Evolutionary conservation across 1,284 basidiomycete species (phyloP).

Genomic region (Cryptococcus wingfieldii): DNA sequence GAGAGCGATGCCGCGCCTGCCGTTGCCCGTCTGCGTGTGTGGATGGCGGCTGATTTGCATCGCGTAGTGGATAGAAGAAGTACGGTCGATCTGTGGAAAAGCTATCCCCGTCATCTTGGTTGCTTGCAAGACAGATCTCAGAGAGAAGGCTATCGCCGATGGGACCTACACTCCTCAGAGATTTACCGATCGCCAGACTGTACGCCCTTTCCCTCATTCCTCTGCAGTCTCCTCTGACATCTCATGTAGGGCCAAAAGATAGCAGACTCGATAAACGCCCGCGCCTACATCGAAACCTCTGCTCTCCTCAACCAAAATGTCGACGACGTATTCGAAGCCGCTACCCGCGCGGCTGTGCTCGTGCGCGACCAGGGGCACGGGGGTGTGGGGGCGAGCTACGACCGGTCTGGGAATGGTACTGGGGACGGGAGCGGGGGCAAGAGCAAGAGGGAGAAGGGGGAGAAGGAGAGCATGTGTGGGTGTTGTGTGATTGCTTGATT

Average conservation of each 20-base stretch:
- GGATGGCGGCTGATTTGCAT: background rate
- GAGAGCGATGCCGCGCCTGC: background rate
- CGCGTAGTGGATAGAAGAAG: constrained; percentile 93
- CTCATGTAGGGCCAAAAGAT: constrained; percentile 64
- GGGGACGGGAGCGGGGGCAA: constrained; percentile 14
- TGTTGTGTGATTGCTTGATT: constrained; percentile 7
- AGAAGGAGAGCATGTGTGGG: constrained; percentile 7
- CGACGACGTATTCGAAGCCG: constrained; percentile 91
- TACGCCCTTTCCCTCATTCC: constrained; percentile 26
- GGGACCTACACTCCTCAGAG: constrained; percentile 43
- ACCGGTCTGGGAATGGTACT: constrained; percentile 1
- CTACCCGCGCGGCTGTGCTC: constrained; percentile 87
- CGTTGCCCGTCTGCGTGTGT: background rate
- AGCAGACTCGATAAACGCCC: constrained; percentile 74
- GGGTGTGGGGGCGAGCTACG: constrained; percentile 35
- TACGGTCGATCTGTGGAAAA: constrained; percentile 78
- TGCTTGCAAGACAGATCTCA: constrained; percentile 51
- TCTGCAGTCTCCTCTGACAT: background rate
- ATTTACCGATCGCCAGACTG: constrained; percentile 48
- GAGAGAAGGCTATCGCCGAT: constrained; percentile 52
- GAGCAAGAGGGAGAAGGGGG: constrained; percentile 14
- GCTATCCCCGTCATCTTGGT: constrained; percentile 55
- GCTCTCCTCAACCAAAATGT: constrained; percentile 88
- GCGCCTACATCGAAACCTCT: constrained; percentile 89
- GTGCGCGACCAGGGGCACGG: constrained; percentile 68